Percentiles rank a stretch among this genome's conserved stretches.
phyloP scores from a whole-genome alignment of 176 grass and related monocot species.

The Raddia guianensis region DNA sequence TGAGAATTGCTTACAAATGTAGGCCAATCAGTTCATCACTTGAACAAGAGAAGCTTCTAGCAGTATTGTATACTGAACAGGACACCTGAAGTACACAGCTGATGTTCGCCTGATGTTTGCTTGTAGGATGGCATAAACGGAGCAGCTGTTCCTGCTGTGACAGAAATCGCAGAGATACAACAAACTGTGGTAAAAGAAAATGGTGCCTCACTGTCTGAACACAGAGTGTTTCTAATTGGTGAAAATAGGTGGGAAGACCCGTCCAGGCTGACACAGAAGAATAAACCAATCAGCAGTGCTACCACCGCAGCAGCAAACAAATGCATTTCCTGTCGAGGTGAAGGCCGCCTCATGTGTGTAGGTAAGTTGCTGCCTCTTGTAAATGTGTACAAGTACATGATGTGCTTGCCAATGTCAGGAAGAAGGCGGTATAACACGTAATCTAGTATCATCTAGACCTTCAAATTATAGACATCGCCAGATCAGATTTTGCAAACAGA shows the following conservation, averaged over 20 bases:
- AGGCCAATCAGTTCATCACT: neutral
- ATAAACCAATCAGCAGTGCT: constrained; percentile 41
- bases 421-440: neutral
- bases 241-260: constrained; percentile 98
- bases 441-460: neutral
- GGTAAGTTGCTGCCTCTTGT: constrained; percentile 47
- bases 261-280: constrained; percentile 60
- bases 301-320: constrained; percentile 41
- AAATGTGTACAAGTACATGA: neutral
- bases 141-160: constrained; percentile 51
- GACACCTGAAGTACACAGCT: neutral
- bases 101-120: constrained; percentile 1
- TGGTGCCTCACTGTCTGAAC: constrained; percentile 45
- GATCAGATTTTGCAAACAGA: neutral
- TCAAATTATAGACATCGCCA: neutral
- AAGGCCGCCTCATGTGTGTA: constrained; percentile 82
- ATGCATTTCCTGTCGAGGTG: constrained; percentile 77
- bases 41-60: neutral
- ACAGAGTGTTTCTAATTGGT: constrained; percentile 85
- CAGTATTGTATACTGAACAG: neutral
- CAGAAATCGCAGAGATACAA: constrained; percentile 57
- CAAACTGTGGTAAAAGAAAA: constrained; percentile 55
- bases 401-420: neutral
- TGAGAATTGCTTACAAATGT: neutral
- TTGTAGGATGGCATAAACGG: constrained; percentile 66